Evolutionary conservation across 805 yeast genomes (phyloP).

Genomic region (Candida incommunis): DNA sequence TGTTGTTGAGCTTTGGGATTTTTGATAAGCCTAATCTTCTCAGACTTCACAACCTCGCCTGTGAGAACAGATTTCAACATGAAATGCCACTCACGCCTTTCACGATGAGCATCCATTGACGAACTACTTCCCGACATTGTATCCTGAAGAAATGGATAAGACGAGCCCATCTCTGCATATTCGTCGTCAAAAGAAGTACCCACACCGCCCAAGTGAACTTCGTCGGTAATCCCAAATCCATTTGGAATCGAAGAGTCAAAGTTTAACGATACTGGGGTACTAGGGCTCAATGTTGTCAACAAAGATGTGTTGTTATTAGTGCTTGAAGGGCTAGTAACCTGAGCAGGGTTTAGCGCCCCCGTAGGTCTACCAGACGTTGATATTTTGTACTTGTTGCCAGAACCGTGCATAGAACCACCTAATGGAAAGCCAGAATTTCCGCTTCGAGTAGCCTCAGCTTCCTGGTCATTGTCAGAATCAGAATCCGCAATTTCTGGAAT

Average conservation of each 20-base stretch:
- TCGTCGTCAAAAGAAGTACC: slow-evolving; percentile 21
- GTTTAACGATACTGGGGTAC: slow-evolving; percentile 9
- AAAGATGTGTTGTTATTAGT: not conserved
- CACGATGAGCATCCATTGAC: slow-evolving; percentile 26
- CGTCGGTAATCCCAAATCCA: too few species aligned
- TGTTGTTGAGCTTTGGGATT: slow-evolving; percentile 34
- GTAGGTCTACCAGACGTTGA: too few species aligned
- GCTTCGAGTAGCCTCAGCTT: not conserved
- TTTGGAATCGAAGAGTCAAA: slow-evolving; percentile 12
- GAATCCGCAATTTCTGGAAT: slow-evolving; percentile 7
- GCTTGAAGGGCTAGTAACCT: too few species aligned
- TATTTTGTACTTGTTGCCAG: too few species aligned
- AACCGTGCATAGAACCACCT: too few species aligned
- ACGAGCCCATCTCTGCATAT: slow-evolving; percentile 13
- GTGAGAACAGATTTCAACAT: slow-evolving; percentile 83
- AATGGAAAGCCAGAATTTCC: too few species aligned
- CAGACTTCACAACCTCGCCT: slow-evolving; percentile 88
- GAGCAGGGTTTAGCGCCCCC: too few species aligned
- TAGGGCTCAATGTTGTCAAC: slow-evolving; percentile 16
- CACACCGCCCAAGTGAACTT: slow-evolving; percentile 15
- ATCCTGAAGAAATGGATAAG: slow-evolving; percentile 11
- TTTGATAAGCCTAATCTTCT: slow-evolving; percentile 48
- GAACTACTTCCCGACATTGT: not conserved
- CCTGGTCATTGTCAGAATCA: slow-evolving; percentile 5
- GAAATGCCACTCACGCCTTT: slow-evolving; percentile 89